Conservation (phyloP, 257 asterid species). For the Paulownia fortunei region DNA sequence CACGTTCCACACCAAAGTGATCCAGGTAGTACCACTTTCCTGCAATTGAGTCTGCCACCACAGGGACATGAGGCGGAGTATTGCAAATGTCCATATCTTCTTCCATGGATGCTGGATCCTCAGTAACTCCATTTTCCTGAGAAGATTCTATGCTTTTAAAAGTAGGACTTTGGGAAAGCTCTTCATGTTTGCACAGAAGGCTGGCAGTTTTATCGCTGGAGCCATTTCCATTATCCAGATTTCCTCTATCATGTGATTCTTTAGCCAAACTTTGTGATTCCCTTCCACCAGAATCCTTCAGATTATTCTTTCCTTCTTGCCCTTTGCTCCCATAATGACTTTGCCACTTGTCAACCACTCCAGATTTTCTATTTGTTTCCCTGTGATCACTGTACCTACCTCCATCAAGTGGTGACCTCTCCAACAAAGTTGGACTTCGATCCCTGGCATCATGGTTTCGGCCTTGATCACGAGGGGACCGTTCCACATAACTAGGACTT, state of each 20-base stretch:
- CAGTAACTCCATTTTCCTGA: slow-evolving; percentile 64
- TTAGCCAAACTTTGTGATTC: slow-evolving; percentile 48
- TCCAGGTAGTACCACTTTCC: slow-evolving; percentile 96
- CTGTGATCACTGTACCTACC: slow-evolving; percentile 49
- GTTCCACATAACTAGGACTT: slow-evolving; percentile 58
- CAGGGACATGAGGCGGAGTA: slow-evolving; percentile 91
- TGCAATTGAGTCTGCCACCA: slow-evolving; percentile 52
- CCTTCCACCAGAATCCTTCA: slow-evolving; percentile 55
- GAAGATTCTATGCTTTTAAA: slow-evolving; percentile 47
- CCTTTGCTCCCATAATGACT: slow-evolving; percentile 58
- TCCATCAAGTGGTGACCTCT: slow-evolving; percentile 72
- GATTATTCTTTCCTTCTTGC: slow-evolving; percentile 63
- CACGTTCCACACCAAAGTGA: slow-evolving; percentile 77
- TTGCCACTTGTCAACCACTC: slow-evolving; percentile 55
- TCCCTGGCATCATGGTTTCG: slow-evolving; percentile 68
- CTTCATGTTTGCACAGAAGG: slow-evolving; percentile 40
- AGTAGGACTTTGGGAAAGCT: slow-evolving; percentile 45
- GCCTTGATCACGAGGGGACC: slow-evolving; percentile 49
- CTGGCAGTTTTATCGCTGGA: slow-evolving; percentile 47
- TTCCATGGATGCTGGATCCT: slow-evolving; percentile 91
- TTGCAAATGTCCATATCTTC: slow-evolving; percentile 99
- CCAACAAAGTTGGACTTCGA: slow-evolving; percentile 57
- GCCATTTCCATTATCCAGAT: slow-evolving; percentile 41
- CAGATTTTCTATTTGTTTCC: slow-evolving; percentile 62
- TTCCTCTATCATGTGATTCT: slow-evolving; percentile 61